Percentiles rank a stretch among this genome's conserved stretches.
Conservation (phyloP, 1,284 basidiomycete species). For the Irpex rosettiformis region DNA sequence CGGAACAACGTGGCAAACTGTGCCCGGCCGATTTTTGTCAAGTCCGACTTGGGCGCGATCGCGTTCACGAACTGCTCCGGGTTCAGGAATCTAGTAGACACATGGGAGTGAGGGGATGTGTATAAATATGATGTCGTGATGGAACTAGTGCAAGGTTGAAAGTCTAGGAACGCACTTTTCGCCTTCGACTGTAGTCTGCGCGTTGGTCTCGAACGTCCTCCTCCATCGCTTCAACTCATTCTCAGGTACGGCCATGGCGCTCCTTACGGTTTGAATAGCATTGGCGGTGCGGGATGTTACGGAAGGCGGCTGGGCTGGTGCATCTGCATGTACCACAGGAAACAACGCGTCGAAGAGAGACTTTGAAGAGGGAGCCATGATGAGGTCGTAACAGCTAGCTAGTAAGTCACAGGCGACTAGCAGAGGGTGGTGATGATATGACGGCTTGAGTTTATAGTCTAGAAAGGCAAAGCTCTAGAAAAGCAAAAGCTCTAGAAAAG, state of each 20-base stretch:
- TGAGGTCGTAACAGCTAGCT: neutral
- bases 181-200: slow-evolving; percentile 65
- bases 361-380: slow-evolving; percentile 10
- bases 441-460: slow-evolving; percentile 13
- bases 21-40: slow-evolving; percentile 78
- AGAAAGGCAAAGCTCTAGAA: slow-evolving; percentile 15
- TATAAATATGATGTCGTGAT: neutral
- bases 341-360: slow-evolving; percentile 23
- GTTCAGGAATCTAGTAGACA: slow-evolving; percentile 65
- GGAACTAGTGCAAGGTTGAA: no score
- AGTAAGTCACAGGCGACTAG: neutral
- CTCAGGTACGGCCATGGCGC: slow-evolving; percentile 70
- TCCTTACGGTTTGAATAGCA: slow-evolving; percentile 61
- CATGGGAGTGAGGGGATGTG: no score
- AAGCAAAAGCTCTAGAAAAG: no score
- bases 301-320: slow-evolving; percentile 21
- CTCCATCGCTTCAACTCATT: slow-evolving; percentile 84
- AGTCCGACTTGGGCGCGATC: slow-evolving; percentile 82
- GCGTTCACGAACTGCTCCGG: slow-evolving; percentile 87
- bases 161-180: slow-evolving; percentile 71
- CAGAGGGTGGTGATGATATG: slow-evolving; percentile 22
- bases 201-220: slow-evolving; percentile 80
- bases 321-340: slow-evolving; percentile 51
- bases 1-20: slow-evolving; percentile 89
- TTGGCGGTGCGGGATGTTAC: slow-evolving; percentile 38